These are phyloP conservation scores for Gnomoniopsis sp. DNA, from an alignment of 2,329 filamentous ascomycete species.

Conservation along the genomic window DNA sequence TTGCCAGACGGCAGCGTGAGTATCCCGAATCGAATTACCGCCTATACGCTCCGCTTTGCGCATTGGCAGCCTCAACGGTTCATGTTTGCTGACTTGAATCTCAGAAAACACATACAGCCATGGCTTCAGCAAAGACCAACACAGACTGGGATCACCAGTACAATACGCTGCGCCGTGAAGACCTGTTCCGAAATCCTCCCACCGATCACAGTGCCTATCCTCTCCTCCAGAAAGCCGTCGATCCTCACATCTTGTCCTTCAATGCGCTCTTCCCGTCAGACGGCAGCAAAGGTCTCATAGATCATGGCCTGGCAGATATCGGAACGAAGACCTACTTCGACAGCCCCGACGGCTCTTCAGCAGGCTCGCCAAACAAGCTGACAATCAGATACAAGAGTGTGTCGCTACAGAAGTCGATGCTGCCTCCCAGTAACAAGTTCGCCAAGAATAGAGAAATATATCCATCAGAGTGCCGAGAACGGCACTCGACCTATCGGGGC, in stretches of 20 bases:
- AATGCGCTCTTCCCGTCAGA: constrained; percentile 78
- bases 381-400: constrained; percentile 77
- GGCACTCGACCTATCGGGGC: constrained; percentile 87
- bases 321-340: constrained; percentile 86
- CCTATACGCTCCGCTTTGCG: background rate
- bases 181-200: constrained; percentile 85
- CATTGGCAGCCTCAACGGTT: background rate
- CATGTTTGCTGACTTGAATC: background rate
- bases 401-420: constrained; percentile 74
- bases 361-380: constrained; percentile 67
- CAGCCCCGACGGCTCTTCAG: constrained; percentile 62
- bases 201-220: constrained; percentile 87
- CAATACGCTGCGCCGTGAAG: constrained; percentile 79
- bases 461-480: constrained; percentile 89
- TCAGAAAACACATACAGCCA: constrained; percentile 27
- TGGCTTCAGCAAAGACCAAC: constrained; percentile 54
- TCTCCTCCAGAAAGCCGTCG: constrained; percentile 76
- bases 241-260: constrained; percentile 93
- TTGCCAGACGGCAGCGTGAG: constrained; percentile 3
- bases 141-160: constrained; percentile 83
- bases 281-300: constrained; percentile 57
- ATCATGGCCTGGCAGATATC: constrained; percentile 80
- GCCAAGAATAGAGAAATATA: constrained; percentile 81
- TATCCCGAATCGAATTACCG: background rate
- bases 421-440: constrained; percentile 81